A percentile compares a stretch with the other conserved stretches of the same genome.
Conservation (phyloP, 805 yeast species). For the Starmerella stellata region DNA sequence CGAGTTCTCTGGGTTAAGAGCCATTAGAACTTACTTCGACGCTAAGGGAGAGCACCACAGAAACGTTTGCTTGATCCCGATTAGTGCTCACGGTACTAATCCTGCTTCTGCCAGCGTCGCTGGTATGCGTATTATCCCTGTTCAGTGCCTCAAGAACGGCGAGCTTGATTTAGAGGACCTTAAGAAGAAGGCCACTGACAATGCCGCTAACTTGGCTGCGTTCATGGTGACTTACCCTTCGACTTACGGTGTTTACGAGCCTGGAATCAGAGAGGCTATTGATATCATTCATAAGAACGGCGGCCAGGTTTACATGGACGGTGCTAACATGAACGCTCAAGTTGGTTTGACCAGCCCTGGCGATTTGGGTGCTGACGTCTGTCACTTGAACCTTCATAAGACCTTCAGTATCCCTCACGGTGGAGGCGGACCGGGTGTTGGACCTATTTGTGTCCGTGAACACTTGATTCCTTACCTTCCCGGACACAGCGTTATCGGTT, state of each 20-base stretch:
- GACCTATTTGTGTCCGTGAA: conserved; percentile 82
- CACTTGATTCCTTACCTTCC: conserved; percentile 75
- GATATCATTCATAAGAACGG: conserved; percentile 71
- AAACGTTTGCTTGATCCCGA: conserved; percentile 84
- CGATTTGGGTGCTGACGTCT: conserved; percentile 93
- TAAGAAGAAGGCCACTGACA: conserved; percentile 48
- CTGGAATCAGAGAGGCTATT: conserved; percentile 69
- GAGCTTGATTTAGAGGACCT: conserved; percentile 70
- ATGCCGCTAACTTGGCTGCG: conserved; percentile 60
- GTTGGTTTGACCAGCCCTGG: conserved; percentile 96
- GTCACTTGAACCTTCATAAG: conserved; percentile 91
- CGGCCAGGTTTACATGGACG: conserved; percentile 93
- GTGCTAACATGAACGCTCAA: conserved; percentile 99
- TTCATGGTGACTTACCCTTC: conserved; percentile 96
- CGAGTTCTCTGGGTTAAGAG: conserved; percentile 84
- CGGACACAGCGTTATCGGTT: conserved; percentile 42
- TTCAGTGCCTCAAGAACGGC: conserved; percentile 72
- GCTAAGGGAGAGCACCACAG: conserved; percentile 54
- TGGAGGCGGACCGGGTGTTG: conserved; percentile 99
- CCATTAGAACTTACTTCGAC: conserved; percentile 60
- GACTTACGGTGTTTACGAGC: conserved; percentile 91
- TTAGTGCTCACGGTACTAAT: conserved; percentile 94
- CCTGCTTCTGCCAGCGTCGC: conserved; percentile 98
- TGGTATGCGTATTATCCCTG: conserved; percentile 82
- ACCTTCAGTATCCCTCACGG: conserved; percentile 97